These are phyloP conservation scores for Cryphonectria nitschkei DNA, from an alignment of 2,329 filamentous ascomycete genomes.

Conservation along the genomic window DNA sequence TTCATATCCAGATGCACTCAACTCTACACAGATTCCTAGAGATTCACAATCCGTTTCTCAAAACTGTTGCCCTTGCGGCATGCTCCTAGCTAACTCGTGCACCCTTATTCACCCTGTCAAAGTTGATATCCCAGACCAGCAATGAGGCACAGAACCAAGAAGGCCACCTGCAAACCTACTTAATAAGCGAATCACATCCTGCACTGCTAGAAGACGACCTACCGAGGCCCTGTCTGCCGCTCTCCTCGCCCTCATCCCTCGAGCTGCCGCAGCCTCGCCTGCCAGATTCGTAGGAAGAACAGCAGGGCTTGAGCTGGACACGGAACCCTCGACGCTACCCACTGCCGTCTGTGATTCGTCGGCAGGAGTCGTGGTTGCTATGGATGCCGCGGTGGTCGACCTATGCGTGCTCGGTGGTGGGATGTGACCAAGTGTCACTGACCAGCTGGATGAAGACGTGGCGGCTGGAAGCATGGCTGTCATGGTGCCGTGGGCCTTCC, in stretches of 20 bases:
- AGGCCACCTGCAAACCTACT: constrained; percentile 14
- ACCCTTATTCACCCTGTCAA: too few relatives aligned
- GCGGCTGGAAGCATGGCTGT: neutral
- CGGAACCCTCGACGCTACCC: neutral
- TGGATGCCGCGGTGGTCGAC: neutral
- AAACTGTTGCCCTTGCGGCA: neutral
- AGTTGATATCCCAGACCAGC: neutral
- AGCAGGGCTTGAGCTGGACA: neutral
- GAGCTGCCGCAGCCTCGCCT: neutral
- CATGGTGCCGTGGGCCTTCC: neutral
- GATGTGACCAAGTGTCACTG: neutral
- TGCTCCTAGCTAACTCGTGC: neutral
- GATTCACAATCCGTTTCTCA: neutral
- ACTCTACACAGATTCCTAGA: neutral
- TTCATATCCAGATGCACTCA: neutral
- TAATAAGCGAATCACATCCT: neutral
- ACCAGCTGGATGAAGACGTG: neutral
- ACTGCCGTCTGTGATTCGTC: neutral
- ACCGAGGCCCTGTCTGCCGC: constrained; percentile 18
- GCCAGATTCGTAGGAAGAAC: neutral
- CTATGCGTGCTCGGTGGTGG: neutral
- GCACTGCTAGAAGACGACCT: neutral
- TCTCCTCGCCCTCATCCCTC: neutral
- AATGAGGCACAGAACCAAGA: constrained; percentile 19
- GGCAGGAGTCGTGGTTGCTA: neutral